These are phyloP conservation scores for Alloteropsis semialata DNA, from an alignment of 176 grass and related monocot species.

Conservation along the genomic window DNA sequence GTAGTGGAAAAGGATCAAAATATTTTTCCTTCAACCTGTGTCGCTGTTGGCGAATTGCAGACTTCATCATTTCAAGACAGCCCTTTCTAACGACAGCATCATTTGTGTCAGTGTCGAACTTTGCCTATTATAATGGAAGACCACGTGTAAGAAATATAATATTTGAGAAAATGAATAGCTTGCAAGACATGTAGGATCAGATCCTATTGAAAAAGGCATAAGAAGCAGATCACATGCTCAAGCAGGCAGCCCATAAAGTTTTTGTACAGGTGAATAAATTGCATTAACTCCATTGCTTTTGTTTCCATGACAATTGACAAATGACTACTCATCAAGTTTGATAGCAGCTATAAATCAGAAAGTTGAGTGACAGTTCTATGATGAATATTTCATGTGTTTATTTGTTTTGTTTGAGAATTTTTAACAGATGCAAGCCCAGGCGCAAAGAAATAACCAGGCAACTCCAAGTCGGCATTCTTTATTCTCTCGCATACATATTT, in stretches of 20 bases:
- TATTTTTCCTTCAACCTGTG: too few relatives aligned
- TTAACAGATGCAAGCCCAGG: slow-evolving; percentile 56
- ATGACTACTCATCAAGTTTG: slow-evolving; percentile 12
- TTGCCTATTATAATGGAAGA: too few relatives aligned
- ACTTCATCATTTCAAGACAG: neutral
- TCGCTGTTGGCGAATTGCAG: too few relatives aligned
- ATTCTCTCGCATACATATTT: slow-evolving; percentile 12
- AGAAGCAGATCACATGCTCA: slow-evolving; percentile 78
- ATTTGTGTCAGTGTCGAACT: neutral
- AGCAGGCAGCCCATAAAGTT: slow-evolving; percentile 96
- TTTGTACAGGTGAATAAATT: slow-evolving; percentile 70
- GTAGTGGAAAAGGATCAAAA: too few relatives aligned
- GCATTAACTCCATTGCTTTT: slow-evolving; percentile 22
- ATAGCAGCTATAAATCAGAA: neutral
- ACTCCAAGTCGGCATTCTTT: slow-evolving; percentile 73
- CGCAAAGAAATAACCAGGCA: slow-evolving; percentile 52
- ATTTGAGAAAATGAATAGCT: too few relatives aligned
- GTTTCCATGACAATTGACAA: neutral
- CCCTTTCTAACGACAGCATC: neutral
- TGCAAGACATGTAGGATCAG: too few relatives aligned
- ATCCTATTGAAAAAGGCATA: too few relatives aligned
- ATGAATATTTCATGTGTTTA: slow-evolving; percentile 15
- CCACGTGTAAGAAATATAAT: too few relatives aligned
- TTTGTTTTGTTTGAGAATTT: slow-evolving; percentile 27
- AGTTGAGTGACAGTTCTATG: slow-evolving; percentile 2